Percentiles rank a stretch among this genome's conserved stretches.
Conservation (phyloP, 169 alveolate species). For the Plasmodium gaboni region DNA sequence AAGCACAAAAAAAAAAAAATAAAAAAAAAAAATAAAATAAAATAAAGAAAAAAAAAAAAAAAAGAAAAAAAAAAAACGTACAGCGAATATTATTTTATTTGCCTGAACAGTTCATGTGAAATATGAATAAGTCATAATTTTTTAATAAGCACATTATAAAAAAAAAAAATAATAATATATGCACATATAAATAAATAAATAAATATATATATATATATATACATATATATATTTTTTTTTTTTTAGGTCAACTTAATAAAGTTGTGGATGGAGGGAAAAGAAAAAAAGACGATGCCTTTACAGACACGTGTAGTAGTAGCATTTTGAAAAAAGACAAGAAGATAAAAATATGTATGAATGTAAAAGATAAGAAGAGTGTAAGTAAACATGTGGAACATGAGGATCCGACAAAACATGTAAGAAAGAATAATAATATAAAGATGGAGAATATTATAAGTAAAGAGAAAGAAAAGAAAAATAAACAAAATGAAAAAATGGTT, state of each 20-base stretch:
- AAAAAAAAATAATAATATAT: not conserved
- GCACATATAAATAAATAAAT: not conserved
- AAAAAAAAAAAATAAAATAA: not conserved
- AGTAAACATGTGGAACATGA: not conserved
- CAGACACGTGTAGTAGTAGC: conserved; percentile 58
- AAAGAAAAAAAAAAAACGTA: not conserved
- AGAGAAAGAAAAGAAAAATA: conserved; percentile 8
- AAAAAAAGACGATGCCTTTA: conserved; percentile 19
- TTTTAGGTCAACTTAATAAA: conserved; percentile 1
- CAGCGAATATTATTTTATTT: no score
- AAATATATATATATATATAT: not conserved
- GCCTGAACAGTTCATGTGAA: no score
- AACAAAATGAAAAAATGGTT: conserved; percentile 1
- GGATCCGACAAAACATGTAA: not conserved
- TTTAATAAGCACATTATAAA: no score
- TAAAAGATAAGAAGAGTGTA: conserved; percentile 14
- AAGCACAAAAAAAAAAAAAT: no score
- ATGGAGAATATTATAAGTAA: not conserved
- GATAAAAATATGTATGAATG: conserved; percentile 64
- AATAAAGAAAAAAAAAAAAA: not conserved
- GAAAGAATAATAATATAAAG: not conserved
- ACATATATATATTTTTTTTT: not conserved
- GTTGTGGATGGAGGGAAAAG: conserved; percentile 8
- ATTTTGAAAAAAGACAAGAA: conserved; percentile 30
- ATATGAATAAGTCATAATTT: no score